Evolutionary conservation across 192 early-diverging fungal genomes (phyloP), one percentile per base, ranked within the genome.

Genomic region (Pilaira anomala): DNA sequence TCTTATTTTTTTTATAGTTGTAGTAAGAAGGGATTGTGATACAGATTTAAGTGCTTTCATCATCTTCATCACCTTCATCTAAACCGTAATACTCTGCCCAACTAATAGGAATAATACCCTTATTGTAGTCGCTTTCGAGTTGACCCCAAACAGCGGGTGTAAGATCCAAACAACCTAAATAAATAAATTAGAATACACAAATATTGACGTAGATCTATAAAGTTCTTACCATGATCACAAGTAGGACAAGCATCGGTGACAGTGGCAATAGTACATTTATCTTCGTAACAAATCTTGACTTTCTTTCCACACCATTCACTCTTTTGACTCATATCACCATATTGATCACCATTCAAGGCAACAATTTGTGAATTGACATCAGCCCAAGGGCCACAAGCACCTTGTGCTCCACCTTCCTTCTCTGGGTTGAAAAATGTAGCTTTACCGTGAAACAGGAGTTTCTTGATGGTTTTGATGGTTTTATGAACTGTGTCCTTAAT

Each of bases 181-280:
- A 40, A 40, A 41, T 11, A 50, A 25, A 46, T 6, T 13, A 16
- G 3, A 54, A 54, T 54, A 26, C 18, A 16, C 18, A 53, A 29
- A 53, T 53, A 28, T 30, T 26, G 18, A 18, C 28, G 28, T 26
- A 13, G 52, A 54, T 54, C 52, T 5, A 7, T 54, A 28, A 3
- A n/a, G 28, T 2, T 46, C 8, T 57, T 57, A 13, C 70, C 67
- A 26, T 68, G 22, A 1, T 21, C 39, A 55, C 78, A 80, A 48
- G 40, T 73, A 53, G 78, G 78, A 65, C 78, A 80, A 14, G 78
- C 76, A 33, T 80, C 78, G 1, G 72, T 74, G 25, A 76, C 69
- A 12, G 68, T 67, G 33, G 75, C 75, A 18, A 59, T 48, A 41
- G 71, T 69, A 19, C 65, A 65, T 56, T 74, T 76, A 16, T 67